Evolutionary conservation across 1,284 basidiomycete species (phyloP), one percentile per base, ranked within the genome.

Genomic region (Heterobasidion irregulare): DNA sequence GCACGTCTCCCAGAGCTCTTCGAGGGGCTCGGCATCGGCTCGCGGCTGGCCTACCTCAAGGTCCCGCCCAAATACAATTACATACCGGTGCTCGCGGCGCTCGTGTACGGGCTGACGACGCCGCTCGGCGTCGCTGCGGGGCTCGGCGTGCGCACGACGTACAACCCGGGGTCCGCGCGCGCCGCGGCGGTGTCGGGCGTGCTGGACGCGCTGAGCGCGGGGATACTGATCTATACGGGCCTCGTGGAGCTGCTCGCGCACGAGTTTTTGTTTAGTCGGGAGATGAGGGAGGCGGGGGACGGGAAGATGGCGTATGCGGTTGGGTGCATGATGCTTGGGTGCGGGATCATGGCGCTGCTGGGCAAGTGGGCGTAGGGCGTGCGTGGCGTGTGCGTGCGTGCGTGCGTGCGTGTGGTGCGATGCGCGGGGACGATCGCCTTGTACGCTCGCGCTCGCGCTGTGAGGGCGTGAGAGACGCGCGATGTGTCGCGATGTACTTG

Each of bases 171-270:
- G 54, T 84, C 83, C 56, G 71, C 83, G 0, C 86, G 78, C 0
- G 89, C 91, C 4, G 84, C 79, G 52, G 88, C 94, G 59, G 86
- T 93, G 58, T 84, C 84, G 56, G 95, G 95, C 19, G 72, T 91
- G 1, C 77, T 98, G 63, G 94, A 98, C 66, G 80, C 93, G 9
- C 70, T 92, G 48, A 94, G 90, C 56, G 80, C 92, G 0, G 95
- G 95, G 3, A 93, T 98, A 64, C 71, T 98, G 54, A 74, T 96
- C 13, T 98, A 96, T 70, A 96, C 94, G 0, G 94, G 89, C 53
- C 75, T 95, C 33, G 93, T 95, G 34, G 93, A 96, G 84, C 78
- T 96, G 1, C 78, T 98, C 50, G 94, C 92, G 0, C 94, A 96
- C 67, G 94, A 96, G 65, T 94, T 98, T 71, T 68, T 97, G 51